These are phyloP conservation scores for Penicillium fuscoglaucum DNA, from an alignment of 2,329 filamentous ascomycete species.

Conservation along the genomic window DNA sequence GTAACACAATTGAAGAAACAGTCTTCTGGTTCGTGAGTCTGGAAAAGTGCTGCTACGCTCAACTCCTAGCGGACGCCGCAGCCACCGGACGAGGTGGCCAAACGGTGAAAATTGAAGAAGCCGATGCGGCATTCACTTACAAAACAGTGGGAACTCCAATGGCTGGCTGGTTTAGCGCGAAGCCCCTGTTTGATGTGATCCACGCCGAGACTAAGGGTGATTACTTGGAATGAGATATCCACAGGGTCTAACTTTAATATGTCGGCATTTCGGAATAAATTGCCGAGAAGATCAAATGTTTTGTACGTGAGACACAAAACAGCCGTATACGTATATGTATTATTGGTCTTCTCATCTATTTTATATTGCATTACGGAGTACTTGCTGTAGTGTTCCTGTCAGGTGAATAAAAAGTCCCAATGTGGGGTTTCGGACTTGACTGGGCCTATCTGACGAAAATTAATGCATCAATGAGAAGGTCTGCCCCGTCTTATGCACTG, in stretches of 20 bases:
- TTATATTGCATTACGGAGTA: neutral
- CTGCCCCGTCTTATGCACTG: too few species aligned
- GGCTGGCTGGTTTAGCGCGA: slow-evolving; percentile 70
- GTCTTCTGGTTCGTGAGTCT: slow-evolving; percentile 57
- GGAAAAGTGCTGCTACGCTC: slow-evolving; percentile 56
- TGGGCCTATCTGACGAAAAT: neutral
- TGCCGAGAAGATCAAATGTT: too few species aligned
- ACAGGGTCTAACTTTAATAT: neutral
- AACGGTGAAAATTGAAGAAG: slow-evolving; percentile 67
- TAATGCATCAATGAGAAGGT: slow-evolving; percentile 11
- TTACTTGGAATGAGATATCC: slow-evolving; percentile 49
- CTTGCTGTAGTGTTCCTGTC: neutral
- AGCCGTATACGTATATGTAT: too few species aligned
- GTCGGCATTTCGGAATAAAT: neutral
- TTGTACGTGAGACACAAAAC: too few species aligned
- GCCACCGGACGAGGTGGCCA: slow-evolving; percentile 58
- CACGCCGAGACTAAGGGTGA: slow-evolving; percentile 60
- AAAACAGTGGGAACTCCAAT: slow-evolving; percentile 61
- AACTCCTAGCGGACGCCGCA: slow-evolving; percentile 56
- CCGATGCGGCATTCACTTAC: slow-evolving; percentile 68
- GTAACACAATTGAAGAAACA: slow-evolving; percentile 51
- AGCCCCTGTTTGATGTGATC: slow-evolving; percentile 70
- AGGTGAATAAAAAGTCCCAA: neutral
- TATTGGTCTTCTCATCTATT: neutral
- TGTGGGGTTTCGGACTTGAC: neutral